Evolutionary conservation across 306 rosid genomes (phyloP), one percentile per base, ranked within the genome.

Genomic region (Urtica urens): DNA sequence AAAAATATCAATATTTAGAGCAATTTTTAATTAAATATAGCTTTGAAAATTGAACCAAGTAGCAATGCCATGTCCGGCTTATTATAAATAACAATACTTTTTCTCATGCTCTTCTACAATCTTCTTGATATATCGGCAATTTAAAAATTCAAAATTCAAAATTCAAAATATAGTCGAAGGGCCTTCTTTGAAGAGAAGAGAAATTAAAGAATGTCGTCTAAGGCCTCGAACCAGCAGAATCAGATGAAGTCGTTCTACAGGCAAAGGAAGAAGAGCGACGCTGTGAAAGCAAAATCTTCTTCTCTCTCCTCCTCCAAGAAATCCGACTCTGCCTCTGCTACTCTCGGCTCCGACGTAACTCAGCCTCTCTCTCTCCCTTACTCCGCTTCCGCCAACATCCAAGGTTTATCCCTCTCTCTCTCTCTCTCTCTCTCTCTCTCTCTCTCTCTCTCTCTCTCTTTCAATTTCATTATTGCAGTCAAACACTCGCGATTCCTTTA

Each of bases 241-340:
- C 10, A 34, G 28, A 69, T 81, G 69, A 82, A 78, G 62, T 70
- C 74, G 27, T 76, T 79, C 58, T 79, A 73, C 72, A 40, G 66
- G 62, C 87, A 79, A 53, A 71, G 19, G 78, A 83, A 83, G 63
- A 64, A 35, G 37, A 38, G 20, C 5, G 10, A 11, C 40, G 17
- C 34, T 22, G 49, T 23, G 3, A 23, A 45, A 17, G 29, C 59
- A 0, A 50, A 37, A 55, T 17, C 59, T 13, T 23, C 57, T 34
- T n/a, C n/a, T n/a, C n/a, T n/a, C n/a, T n/a, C n/a, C n/a, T n/a
- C n/a, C n/a, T 14, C 61, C 27, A 54, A 43, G 38, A 49, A 59
- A 58, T 46, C 55, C 1, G 26, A 5, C 15, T 22, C 44, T 46
- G 45, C 72, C 6, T 34, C 76, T 19, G 31, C 51, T 16, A 11